Evolutionary conservation across 2,329 filamentous ascomycete species (phyloP), one percentile per base, ranked within the genome.

Genomic region (Claviceps digitariae): DNA sequence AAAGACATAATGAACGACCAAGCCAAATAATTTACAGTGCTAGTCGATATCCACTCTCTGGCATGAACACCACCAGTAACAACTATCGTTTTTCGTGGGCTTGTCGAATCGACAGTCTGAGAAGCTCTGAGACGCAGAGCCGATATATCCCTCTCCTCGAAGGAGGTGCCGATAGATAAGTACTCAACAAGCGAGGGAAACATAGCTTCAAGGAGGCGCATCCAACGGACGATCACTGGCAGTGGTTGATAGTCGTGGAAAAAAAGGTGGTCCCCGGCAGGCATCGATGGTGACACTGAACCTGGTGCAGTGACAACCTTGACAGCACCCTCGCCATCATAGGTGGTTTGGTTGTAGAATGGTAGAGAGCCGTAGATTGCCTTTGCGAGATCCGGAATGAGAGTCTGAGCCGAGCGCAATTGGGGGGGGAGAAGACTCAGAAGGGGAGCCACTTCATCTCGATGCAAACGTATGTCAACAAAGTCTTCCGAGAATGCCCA

Each of bases 1-100:
- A 91, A 94, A 4, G 82, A 80, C 1, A 86, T 90, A 61, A 95
- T 87, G 48, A 97, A 76, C 17, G 82, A 87, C 79, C 93, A 95
- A 10, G 91, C 89, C 31, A 95, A 73, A 62, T 95, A 97, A 62
- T 86, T 94, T 51, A 94, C 88, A 0, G 90, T 95, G 62, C 85
- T 93, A 1, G 86, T 90, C 48, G 89, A 88, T 59, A 98, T 95
- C 93, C 93, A 98, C 73, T 98, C 93, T 40, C 93, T 81, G 3
- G 90, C 91, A 67, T 97, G 93, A n/a, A 87, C 76, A 49, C 91
- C 91, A 52, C 89, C 93, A 4, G 83, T 83, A 21, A 98, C 74
- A 50, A 95, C 73, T 54, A 95, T 81, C 0, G 87, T 91, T 66
- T 88, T 88, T 50, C 87, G 81, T 5, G 73, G 75, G 13, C 64